These are phyloP conservation scores for Xylaria hypoxylon DNA, from an alignment of 2,329 filamentous ascomycete species.

Conservation along the genomic window DNA sequence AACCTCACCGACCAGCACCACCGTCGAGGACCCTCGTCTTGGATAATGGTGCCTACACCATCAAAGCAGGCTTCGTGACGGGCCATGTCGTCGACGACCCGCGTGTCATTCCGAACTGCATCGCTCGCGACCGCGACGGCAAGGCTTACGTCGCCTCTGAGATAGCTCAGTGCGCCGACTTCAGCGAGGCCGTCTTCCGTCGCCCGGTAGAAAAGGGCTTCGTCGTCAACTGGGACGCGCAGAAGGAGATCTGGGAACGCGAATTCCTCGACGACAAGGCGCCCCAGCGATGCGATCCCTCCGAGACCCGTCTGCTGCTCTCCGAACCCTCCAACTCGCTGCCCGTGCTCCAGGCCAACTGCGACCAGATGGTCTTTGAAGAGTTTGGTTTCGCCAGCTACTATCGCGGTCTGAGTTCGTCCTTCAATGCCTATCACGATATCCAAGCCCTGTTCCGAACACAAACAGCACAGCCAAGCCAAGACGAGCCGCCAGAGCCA, in stretches of 20 bases:
- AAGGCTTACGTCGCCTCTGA: constrained; percentile 84
- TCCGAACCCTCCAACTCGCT: constrained; percentile 88
- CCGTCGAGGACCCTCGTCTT: constrained; percentile 81
- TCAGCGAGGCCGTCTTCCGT: constrained; percentile 87
- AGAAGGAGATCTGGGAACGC: constrained; percentile 95
- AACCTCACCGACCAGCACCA: constrained; percentile 61
- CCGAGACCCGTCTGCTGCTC: constrained; percentile 84
- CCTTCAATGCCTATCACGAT: constrained; percentile 86
- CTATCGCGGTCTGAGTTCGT: constrained; percentile 75
- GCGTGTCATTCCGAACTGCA: constrained; percentile 84
- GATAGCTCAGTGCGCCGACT: constrained; percentile 83
- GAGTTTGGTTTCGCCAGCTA: constrained; percentile 94
- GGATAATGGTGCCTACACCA: constrained; percentile 91
- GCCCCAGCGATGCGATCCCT: constrained; percentile 77
- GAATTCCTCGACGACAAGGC: constrained; percentile 80
- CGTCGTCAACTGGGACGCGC: constrained; percentile 94
- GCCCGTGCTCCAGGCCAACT: constrained; percentile 84
- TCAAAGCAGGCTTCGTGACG: constrained; percentile 86
- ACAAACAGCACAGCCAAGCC: constrained; percentile 58
- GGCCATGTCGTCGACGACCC: constrained; percentile 65
- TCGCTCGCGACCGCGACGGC: constrained; percentile 83
- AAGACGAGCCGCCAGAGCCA: constrained; percentile 47
- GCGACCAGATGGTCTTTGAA: constrained; percentile 97
- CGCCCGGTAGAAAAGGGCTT: constrained; percentile 94
- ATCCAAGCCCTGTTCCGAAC: constrained; percentile 76